Percentiles rank a stretch among this genome's conserved stretches.
phyloP scores from a whole-genome alignment of 768 basidiomycete genomes.

The Symmetrospora coprosmae region DNA sequence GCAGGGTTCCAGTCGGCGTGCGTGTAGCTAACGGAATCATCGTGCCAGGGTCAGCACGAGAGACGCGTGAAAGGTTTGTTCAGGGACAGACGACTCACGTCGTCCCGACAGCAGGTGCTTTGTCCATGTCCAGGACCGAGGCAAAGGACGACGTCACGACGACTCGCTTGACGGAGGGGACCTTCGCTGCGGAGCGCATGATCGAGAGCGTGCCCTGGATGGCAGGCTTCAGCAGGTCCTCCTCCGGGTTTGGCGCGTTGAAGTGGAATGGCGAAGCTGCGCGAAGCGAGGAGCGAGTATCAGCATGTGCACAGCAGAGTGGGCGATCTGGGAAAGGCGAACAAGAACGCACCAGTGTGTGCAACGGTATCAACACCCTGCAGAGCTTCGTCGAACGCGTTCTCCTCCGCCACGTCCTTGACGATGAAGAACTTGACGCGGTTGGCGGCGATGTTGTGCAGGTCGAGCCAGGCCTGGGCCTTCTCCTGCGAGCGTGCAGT shows the following conservation, averaged over 20 bases:
- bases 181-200: not conserved
- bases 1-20: not conserved
- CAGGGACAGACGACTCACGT: no score
- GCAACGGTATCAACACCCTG: slow-evolving; percentile 15
- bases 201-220: slow-evolving; percentile 11
- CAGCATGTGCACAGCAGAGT: no score
- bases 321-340: no score
- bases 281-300: no score
- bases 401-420: not conserved
- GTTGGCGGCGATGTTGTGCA: not conserved
- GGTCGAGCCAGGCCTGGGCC: not conserved
- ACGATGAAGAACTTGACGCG: slow-evolving; percentile 16
- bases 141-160: slow-evolving; percentile 3
- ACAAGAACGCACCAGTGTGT: slow-evolving; percentile 7
- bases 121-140: not conserved
- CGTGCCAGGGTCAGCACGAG: no score
- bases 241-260: not conserved
- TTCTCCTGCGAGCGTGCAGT: slow-evolving; percentile 3
- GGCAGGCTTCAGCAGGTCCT: slow-evolving; percentile 6
- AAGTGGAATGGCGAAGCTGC: not conserved
- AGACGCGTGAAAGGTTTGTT: no score
- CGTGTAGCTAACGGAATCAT: no score
- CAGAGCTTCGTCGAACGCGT: slow-evolving; percentile 20
- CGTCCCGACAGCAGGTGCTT: not conserved
- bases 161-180: not conserved